Conservation (phyloP, 176 grass and related monocot genomes). For the Oryza punctata region DNA sequence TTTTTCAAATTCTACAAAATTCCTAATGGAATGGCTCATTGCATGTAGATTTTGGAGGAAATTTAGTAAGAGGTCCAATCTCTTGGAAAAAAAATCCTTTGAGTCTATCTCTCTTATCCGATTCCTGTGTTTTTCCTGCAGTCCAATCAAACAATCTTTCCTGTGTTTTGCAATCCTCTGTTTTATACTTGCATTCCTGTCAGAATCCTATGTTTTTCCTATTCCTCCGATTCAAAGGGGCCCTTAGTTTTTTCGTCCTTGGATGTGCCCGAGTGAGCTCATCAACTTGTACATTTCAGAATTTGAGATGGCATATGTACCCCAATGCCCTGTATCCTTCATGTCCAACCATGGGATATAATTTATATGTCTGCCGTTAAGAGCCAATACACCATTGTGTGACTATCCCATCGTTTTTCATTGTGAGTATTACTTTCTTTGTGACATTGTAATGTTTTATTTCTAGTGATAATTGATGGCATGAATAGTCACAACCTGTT, state of each 20-base stretch:
- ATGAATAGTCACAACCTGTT: slow-evolving; percentile 14
- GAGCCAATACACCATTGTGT: not conserved
- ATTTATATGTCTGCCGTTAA: not conserved
- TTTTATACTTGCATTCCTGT: too few relatives aligned
- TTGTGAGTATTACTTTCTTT: not conserved
- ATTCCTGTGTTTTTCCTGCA: too few relatives aligned
- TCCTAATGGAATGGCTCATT: too few relatives aligned
- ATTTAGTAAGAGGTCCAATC: too few relatives aligned
- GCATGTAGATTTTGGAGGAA: too few relatives aligned
- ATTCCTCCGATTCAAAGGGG: too few relatives aligned
- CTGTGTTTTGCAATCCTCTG: too few relatives aligned
- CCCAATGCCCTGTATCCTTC: not conserved
- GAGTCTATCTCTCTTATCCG: too few relatives aligned
- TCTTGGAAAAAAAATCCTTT: too few relatives aligned
- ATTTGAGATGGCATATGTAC: not conserved
- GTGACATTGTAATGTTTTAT: not conserved
- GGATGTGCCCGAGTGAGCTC: not conserved
- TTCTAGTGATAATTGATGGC: slow-evolving; percentile 26
- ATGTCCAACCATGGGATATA: not conserved
- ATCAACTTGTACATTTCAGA: not conserved
- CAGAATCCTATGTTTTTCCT: too few relatives aligned
- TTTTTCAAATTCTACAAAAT: too few relatives aligned
- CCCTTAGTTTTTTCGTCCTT: not conserved
- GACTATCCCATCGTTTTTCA: not conserved
- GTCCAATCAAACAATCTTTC: too few relatives aligned